Conservation (phyloP, 257 asterid species). For the Solanum bulbocastanum region DNA sequence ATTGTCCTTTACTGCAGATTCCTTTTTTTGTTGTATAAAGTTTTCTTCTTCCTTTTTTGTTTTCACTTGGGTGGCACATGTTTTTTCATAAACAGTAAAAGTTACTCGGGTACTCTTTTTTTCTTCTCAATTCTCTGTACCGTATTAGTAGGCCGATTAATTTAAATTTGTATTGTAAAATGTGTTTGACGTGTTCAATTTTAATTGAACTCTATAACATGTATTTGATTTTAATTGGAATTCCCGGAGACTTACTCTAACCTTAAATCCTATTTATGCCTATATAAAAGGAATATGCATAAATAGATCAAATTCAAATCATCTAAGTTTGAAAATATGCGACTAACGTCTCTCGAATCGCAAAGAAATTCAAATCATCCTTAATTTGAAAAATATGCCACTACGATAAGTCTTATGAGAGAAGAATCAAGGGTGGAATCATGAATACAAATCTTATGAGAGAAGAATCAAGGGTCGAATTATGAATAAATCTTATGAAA, state of each 20-base stretch:
- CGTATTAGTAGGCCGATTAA: no score
- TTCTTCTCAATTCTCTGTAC: no score
- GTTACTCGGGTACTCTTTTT: background rate
- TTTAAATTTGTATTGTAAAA: background rate
- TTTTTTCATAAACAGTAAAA: background rate
- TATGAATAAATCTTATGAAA: no score
- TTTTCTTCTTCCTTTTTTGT: background rate
- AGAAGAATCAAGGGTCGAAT: no score
- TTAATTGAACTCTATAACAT: background rate
- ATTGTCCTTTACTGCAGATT: background rate
- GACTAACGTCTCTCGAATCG: accelerated
- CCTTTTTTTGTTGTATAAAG: background rate
- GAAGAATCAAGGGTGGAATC: background rate
- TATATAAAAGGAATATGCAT: no score
- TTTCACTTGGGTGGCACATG: background rate
- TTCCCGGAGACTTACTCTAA: background rate
- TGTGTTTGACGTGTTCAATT: background rate
- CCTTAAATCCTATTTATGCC: no score
- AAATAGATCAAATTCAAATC: no score
- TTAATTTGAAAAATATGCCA: no score
- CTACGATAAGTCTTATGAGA: background rate
- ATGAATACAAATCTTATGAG: background rate
- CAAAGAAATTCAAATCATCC: background rate
- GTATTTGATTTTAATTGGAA: background rate
- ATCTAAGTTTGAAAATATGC: background rate